Base-by-base conservation (phyloP, 1,284 basidiomycete genomes). In the Heterobasidion annosum region DNA sequence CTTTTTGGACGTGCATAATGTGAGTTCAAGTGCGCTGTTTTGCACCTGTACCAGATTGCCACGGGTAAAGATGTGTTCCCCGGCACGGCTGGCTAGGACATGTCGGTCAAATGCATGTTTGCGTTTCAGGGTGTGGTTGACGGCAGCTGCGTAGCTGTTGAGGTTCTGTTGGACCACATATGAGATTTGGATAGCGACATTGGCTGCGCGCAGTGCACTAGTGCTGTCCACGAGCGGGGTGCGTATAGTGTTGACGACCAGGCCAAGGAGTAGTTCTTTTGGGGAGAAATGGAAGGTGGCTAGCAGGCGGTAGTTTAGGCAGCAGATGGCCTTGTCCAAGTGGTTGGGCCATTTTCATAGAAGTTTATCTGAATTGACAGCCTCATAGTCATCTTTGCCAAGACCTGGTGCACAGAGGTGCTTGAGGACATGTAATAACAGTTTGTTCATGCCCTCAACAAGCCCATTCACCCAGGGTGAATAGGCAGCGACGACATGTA, bases 381-480 rank as follows among this genome's bases (percentile, higher is more conserved):
- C 46, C 10, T 10, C 25, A 13, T 60, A 65, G 34, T 65, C 62
- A 12, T 71, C 69, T 8, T 70, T 63, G 0, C 64, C 66, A 0
- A 71, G 47, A 8, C 62, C 61, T 1, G 67, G 70, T 34, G 66
- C 66, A 40, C 70, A 72, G 0, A 73, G 52, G 0, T 64, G 37
- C n/a, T 64, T 61, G 1, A 74, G 56, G 0, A 61, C 35, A 8
- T 64, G 58, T 0, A 73, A 52, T 1, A 76, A 52, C 0, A 67
- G 48, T 4, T 62, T 59, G 49, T 74, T 75, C 0, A 62, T 56
- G 7, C 65, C 65, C 48, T 73, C 67, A 0, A 72, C 59, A 0
- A 74, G 62, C 0, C 73, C 66, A 34, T 72, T 73, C 9, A 72
- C 57, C 67, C 70, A 74, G 1, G 72, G 70, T 8, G 72, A 66